Percentiles rank a stretch among this genome's conserved stretches.
Conservation (phyloP, 2,329 filamentous ascomycete species). For the Akanthomyces muscarius region DNA sequence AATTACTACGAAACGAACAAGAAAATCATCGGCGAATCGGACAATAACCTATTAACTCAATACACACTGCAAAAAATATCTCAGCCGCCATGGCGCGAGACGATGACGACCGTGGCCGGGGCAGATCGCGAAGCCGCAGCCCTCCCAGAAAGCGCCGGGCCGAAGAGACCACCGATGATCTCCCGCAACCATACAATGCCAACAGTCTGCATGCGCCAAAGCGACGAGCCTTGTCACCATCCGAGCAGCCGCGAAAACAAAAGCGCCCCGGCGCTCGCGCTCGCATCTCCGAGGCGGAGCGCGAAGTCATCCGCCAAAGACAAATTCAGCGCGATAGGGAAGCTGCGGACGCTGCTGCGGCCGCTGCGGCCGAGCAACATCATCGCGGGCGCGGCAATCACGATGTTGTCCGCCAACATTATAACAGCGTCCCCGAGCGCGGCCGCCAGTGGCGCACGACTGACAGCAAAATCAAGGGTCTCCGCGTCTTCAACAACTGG, state of each 20-base stretch:
- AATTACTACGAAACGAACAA: neutral
- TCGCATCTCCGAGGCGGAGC: conserved; percentile 63
- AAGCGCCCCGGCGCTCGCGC: conserved; percentile 66
- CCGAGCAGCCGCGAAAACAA: conserved; percentile 57
- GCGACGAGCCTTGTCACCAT: conserved; percentile 53
- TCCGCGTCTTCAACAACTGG: conserved; percentile 98
- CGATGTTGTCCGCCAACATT: conserved; percentile 87
- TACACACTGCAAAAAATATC: neutral
- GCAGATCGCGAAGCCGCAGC: conserved; percentile 17
- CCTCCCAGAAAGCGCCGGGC: conserved; percentile 28
- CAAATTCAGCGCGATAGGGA: conserved; percentile 54
- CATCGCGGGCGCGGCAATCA: conserved; percentile 55
- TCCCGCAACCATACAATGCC: conserved; percentile 59
- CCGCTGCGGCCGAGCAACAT: conserved; percentile 34
- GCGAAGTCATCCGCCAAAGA: conserved; percentile 62
- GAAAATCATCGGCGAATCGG: neutral
- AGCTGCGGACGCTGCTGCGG: conserved; percentile 33
- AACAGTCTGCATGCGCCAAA: conserved; percentile 55
- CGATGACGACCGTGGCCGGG: neutral
- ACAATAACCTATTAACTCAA: neutral
- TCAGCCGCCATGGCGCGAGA: conserved; percentile 17
- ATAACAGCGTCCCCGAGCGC: conserved; percentile 91
- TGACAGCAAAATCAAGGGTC: conserved; percentile 89
- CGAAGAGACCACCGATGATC: conserved; percentile 36
- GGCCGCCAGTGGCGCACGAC: conserved; percentile 93